Conservation (phyloP, 2,329 filamentous ascomycete genomes). For the Fonsecaea monophora region DNA sequence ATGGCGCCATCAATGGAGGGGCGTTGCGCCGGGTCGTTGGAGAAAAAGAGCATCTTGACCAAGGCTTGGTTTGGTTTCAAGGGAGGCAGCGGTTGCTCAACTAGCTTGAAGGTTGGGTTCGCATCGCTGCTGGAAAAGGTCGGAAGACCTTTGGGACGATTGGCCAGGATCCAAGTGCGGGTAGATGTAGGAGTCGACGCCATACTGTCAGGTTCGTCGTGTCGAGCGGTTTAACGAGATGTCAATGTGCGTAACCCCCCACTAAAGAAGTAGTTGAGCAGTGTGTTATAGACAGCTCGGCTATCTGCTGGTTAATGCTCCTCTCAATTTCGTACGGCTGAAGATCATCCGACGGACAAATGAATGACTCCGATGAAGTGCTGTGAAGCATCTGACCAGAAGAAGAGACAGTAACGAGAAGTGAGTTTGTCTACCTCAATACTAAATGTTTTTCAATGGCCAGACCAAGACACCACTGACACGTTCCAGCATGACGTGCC, state of each 20-base stretch:
- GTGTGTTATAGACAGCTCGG: neutral
- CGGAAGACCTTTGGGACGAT: constrained; percentile 30
- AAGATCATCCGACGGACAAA: neutral
- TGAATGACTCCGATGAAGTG: neutral
- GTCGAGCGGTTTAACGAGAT: neutral
- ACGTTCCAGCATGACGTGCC: neutral
- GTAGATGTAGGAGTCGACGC: constrained; percentile 30
- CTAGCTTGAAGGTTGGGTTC: constrained; percentile 34
- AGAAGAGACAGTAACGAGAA: neutral
- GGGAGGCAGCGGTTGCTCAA: constrained; percentile 24
- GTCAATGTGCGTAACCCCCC: neutral
- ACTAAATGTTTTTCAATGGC: neutral
- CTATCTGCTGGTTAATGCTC: neutral
- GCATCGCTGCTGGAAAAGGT: constrained; percentile 26
- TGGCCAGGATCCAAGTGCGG: constrained; percentile 33
- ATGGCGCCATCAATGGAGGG: constrained; percentile 53
- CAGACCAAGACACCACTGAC: neutral
- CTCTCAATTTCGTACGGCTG: neutral
- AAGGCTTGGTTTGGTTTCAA: constrained; percentile 53
- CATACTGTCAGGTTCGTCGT: constrained; percentile 15
- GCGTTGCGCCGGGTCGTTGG: constrained; percentile 62
- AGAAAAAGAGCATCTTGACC: constrained; percentile 56
- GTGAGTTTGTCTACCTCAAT: neutral
- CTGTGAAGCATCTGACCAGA: neutral
- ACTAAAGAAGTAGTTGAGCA: neutral